phyloP scores from a whole-genome alignment of 2,329 filamentous ascomycete genomes.

The Penicillium sp. region DNA sequence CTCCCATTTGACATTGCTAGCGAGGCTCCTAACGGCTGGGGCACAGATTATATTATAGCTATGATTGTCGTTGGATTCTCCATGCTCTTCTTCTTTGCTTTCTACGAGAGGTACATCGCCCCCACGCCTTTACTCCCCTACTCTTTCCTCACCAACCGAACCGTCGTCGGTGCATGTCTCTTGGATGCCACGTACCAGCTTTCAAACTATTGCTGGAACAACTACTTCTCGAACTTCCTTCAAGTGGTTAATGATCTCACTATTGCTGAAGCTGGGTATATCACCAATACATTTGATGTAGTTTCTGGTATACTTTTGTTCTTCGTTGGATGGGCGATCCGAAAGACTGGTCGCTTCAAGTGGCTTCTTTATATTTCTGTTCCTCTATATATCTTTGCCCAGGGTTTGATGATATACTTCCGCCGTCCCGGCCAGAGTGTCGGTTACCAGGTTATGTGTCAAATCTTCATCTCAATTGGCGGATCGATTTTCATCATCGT shows the following conservation, averaged over 20 bases:
- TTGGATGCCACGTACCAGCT: constrained; percentile 30
- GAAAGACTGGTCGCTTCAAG: constrained; percentile 53
- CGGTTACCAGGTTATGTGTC: constrained; percentile 57
- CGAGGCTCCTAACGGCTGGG: constrained; percentile 39
- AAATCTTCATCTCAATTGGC: constrained; percentile 57
- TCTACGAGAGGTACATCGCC: constrained; percentile 55
- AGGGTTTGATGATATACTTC: constrained; percentile 58
- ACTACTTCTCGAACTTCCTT: constrained; percentile 26
- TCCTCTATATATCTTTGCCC: constrained; percentile 52
- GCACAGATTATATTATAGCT: constrained; percentile 46
- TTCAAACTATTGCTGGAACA: constrained; percentile 31
- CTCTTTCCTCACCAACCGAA: constrained; percentile 26
- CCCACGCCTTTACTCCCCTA: constrained; percentile 47
- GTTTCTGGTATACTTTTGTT: constrained; percentile 56
- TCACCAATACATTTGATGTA: constrained; percentile 52
- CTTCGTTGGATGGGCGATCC: constrained; percentile 52
- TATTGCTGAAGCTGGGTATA: constrained; percentile 33
- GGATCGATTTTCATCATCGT: constrained; percentile 53
- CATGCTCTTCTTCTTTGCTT: constrained; percentile 51
- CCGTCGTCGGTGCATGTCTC: constrained; percentile 29
- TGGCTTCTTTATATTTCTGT: constrained; percentile 52
- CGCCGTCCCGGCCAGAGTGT: constrained; percentile 46
- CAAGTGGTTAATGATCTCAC: constrained; percentile 31
- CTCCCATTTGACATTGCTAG: constrained; percentile 44
- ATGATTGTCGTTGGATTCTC: constrained; percentile 55